These are phyloP conservation scores for Pseudonectria buxi DNA, from an alignment of 2,329 filamentous ascomycete species.

Conservation along the genomic window DNA sequence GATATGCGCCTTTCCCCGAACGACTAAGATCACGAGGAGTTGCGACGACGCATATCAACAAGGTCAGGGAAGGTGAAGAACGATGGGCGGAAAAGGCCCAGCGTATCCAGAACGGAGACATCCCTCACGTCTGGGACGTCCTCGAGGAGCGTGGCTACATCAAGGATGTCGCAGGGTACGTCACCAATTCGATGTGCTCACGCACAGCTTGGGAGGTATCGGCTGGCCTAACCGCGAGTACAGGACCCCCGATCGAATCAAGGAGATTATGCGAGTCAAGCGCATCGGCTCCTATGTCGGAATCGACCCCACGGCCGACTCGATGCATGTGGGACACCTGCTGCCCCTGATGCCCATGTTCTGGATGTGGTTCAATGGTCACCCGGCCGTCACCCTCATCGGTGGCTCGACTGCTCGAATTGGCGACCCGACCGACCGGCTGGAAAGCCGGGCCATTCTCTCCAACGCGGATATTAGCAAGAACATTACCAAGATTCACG, in stretches of 20 bases:
- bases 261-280: slow-evolving; percentile 56
- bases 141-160: slow-evolving; percentile 67
- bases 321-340: slow-evolving; percentile 74
- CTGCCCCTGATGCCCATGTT: slow-evolving; percentile 77
- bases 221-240: slow-evolving; percentile 1
- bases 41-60: slow-evolving; percentile 36
- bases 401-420: slow-evolving; percentile 72
- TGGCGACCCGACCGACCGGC: slow-evolving; percentile 69
- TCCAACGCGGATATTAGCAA: slow-evolving; percentile 45
- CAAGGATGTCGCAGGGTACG: slow-evolving; percentile 68
- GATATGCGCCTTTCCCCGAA: slow-evolving; percentile 15
- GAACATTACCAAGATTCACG: slow-evolving; percentile 63
- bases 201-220: not conserved
- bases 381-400: slow-evolving; percentile 58
- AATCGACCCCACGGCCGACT: slow-evolving; percentile 74
- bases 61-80: slow-evolving; percentile 33
- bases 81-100: slow-evolving; percentile 43
- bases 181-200: slow-evolving; percentile 1
- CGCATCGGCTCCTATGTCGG: slow-evolving; percentile 72
- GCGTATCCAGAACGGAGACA: slow-evolving; percentile 43
- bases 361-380: slow-evolving; percentile 75
- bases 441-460: slow-evolving; percentile 52
- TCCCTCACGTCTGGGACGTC: slow-evolving; percentile 51
- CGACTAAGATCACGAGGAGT: slow-evolving; percentile 29
- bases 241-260: slow-evolving; percentile 46